These are phyloP conservation scores for Mycotypha africana DNA, from an alignment of 371 early-diverging fungal genomes.

Conservation along the genomic window DNA sequence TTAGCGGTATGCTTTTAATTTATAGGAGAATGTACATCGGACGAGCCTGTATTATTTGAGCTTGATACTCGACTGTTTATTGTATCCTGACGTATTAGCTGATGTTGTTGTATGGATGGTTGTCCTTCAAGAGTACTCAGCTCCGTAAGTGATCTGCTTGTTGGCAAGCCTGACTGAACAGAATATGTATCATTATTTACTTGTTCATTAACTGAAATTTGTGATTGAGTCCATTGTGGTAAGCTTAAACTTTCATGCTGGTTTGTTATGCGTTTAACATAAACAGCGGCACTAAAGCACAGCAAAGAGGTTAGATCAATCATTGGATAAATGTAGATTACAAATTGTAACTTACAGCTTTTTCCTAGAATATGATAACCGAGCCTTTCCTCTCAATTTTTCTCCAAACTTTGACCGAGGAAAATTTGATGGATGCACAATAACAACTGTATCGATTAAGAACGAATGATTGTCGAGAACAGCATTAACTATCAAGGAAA, in stretches of 20 bases:
- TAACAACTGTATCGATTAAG: conserved; percentile 65
- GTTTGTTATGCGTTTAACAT: conserved; percentile 38
- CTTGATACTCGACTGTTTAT: neutral
- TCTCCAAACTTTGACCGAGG: conserved; percentile 58
- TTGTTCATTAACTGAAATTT: conserved; percentile 10
- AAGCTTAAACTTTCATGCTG: conserved; percentile 27
- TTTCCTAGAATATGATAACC: conserved; percentile 23
- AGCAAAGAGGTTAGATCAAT: neutral
- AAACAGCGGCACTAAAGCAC: conserved; percentile 22
- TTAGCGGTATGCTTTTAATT: too few relatives aligned
- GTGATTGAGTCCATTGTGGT: conserved; percentile 33
- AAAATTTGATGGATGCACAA: conserved; percentile 57
- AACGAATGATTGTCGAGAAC: conserved; percentile 73
- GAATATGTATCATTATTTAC: conserved; percentile 20
- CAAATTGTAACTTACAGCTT: conserved; percentile 20
- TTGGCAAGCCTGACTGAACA: conserved; percentile 1
- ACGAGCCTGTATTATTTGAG: neutral
- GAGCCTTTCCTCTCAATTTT: conserved; percentile 50
- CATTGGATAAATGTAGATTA: neutral
- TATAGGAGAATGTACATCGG: neutral
- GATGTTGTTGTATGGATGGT: neutral
- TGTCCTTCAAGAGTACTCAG: conserved; percentile 5
- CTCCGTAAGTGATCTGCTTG: conserved; percentile 5
- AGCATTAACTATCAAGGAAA: conserved; percentile 59
- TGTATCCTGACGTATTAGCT: conserved; percentile 9